These are phyloP conservation scores for Oryza glaberrima DNA, from an alignment of 176 grass and related monocot species.

Conservation along the genomic window DNA sequence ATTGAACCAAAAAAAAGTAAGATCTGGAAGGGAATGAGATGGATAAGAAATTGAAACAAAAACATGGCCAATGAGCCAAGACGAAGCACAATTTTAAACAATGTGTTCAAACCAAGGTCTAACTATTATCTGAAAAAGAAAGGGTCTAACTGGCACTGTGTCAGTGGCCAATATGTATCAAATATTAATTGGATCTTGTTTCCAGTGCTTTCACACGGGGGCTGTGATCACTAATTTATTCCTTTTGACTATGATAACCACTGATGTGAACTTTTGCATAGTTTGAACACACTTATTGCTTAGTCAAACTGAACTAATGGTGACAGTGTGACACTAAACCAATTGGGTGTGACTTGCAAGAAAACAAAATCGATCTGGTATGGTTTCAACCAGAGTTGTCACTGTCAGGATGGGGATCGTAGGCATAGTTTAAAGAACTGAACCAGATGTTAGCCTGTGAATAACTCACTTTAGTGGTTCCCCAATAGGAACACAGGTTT, in stretches of 20 bases:
- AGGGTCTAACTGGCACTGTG: neutral
- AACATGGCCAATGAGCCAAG: neutral
- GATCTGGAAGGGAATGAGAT: too few relatives aligned
- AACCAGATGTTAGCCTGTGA: neutral
- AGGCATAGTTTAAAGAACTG: too few relatives aligned
- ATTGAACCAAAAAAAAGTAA: neutral
- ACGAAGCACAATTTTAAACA: neutral
- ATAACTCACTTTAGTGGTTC: neutral
- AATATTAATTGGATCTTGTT: neutral
- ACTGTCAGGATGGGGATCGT: neutral
- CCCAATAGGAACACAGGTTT: neutral
- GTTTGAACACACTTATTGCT: neutral
- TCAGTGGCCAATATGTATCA: neutral
- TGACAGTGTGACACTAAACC: neutral
- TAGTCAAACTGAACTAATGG: neutral
- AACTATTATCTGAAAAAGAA: neutral
- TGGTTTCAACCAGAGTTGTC: neutral
- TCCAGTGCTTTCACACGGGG: neutral
- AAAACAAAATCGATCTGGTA: neutral
- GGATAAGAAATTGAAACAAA: neutral
- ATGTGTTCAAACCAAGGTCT: neutral
- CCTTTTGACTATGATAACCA: neutral
- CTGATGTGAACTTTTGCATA: neutral
- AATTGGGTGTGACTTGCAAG: neutral
- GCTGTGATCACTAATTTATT: neutral